A percentile compares a stretch with the other conserved stretches of the same genome.
phyloP scores from a whole-genome alignment of 306 rosid species.

The Castanospermum australe region DNA sequence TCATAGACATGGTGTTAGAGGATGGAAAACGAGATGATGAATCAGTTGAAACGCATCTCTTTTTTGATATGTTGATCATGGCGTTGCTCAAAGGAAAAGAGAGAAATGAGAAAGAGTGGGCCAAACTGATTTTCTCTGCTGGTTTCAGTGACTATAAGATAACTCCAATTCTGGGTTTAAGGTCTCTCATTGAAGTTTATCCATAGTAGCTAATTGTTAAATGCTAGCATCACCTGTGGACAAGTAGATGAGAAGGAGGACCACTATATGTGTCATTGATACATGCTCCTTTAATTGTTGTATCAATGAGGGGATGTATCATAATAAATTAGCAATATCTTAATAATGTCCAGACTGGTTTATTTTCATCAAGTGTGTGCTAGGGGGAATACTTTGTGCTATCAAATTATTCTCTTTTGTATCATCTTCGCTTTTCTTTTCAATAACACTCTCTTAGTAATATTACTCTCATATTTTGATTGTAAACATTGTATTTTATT shows the following conservation, averaged over 20 bases:
- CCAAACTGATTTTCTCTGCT: slow-evolving; percentile 14
- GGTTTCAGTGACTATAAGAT: slow-evolving; percentile 30
- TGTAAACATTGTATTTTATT: too few relatives aligned
- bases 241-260: not conserved
- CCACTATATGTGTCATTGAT: too few relatives aligned
- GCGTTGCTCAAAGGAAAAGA: slow-evolving; percentile 18
- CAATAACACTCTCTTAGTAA: too few relatives aligned
- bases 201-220: not conserved
- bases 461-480: too few relatives aligned
- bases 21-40: slow-evolving; percentile 24
- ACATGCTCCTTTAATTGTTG: too few relatives aligned
- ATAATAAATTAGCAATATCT: too few relatives aligned
- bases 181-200: slow-evolving; percentile 30
- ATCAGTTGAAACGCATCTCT: slow-evolving; percentile 28
- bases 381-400: too few relatives aligned
- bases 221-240: slow-evolving; percentile 17
- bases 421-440: too few relatives aligned
- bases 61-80: slow-evolving; percentile 34
- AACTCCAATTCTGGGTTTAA: slow-evolving; percentile 21
- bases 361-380: too few relatives aligned
- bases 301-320: too few relatives aligned
- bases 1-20: slow-evolving; percentile 48
- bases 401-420: too few relatives aligned
- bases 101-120: slow-evolving; percentile 43
- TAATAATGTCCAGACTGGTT: too few relatives aligned